Conservation (phyloP, 2,329 filamentous ascomycete species). For the Cladorrhinum sp. region DNA sequence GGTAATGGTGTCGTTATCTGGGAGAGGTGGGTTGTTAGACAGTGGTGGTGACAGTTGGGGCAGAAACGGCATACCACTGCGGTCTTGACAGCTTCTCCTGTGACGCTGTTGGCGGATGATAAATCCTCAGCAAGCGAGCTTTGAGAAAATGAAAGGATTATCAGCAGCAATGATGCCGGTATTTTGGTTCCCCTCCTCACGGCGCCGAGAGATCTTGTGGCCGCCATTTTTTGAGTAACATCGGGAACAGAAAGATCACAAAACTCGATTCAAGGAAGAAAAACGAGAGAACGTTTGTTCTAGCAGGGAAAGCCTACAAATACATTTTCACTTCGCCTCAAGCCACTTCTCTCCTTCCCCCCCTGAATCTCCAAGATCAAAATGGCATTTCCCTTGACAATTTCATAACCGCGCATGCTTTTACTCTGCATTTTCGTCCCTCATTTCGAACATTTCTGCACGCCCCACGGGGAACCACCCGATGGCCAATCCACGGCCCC, state of each 20-base stretch:
- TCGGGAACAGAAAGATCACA: no score
- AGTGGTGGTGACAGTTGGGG: background rate
- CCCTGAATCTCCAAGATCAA: no score
- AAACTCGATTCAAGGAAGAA: no score
- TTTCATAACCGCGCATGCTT: background rate
- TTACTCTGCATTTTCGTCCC: background rate
- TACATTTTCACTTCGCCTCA: no score
- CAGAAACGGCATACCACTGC: background rate
- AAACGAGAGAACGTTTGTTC: no score
- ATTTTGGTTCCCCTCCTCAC: no score
- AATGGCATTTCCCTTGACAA: background rate
- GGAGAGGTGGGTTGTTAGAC: background rate
- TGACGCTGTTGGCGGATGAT: constrained; percentile 13
- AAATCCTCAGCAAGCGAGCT: background rate
- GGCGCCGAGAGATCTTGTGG: no score
- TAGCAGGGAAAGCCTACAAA: no score
- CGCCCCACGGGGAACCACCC: background rate
- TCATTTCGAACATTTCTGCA: background rate
- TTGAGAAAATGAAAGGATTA: background rate
- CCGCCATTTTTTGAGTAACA: no score
- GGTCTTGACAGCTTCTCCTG: background rate
- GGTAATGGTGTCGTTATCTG: background rate
- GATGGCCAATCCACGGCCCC: background rate
- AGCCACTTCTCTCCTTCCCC: no score
- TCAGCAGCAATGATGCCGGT: background rate